Evolutionary conservation across 805 yeast species (phyloP), one percentile per base, ranked within the genome.

Genomic region (Nakazawaea holstii): DNA sequence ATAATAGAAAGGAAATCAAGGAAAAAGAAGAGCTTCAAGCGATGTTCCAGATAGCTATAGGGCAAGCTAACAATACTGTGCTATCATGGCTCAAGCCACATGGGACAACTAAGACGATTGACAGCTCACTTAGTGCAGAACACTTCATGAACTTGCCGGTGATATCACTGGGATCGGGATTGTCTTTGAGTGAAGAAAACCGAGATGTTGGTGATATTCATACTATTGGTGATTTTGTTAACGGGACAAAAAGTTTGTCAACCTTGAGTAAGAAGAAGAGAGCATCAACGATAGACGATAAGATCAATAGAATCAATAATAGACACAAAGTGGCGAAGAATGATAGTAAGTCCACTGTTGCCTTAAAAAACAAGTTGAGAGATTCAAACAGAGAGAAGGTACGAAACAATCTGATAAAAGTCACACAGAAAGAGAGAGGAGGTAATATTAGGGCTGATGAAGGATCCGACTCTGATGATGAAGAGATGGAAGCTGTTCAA

Each of bases 1-100:
- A 55, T 49, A 58, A 70, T 46, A 53, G 77, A 35, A 60, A 69
- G 35, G 77, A 74, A 41, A 74, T 75, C 35, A 68, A 72, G 51
- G 58, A 64, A 38, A 76, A 76, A 52, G 74, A 76, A 49, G 69
- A 67, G 28, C 60, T 77, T 4, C 80, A 73, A 49, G 67, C 76
- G 13, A 63, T 64, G 46, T 70, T 77, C 52, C 77, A 73, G 54
- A 60, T 72, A 6, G 70, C 74, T 5, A 57, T 77, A 6, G 52
- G 67, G 3, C 62, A 63, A 29, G 67, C 66, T 14, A 69, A 67
- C 48, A 50, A 57, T 7, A 62, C 58, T 35, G 70, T 70, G 1
- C 42, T 61, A 31, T 64, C 69, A 20, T 75, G 80, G 80, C 57
- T 72, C 39, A 39, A 39, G 30, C 50, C 49, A 8, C 41, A 54